These are phyloP conservation scores for Fraxinus nigra DNA, from an alignment of 305 asterid species.

Conservation along the genomic window DNA sequence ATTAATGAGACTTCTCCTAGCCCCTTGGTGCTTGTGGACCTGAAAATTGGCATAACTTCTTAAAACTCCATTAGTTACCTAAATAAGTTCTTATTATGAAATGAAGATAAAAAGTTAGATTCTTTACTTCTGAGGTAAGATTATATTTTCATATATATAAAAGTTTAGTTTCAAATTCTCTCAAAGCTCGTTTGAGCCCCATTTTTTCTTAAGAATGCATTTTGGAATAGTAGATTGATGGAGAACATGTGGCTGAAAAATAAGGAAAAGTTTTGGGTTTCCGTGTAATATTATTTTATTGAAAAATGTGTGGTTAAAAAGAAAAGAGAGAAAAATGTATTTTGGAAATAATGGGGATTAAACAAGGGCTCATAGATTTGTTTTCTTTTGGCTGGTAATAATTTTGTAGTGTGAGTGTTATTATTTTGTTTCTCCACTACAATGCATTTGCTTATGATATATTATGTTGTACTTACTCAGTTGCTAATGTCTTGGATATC, in stretches of 20 bases:
- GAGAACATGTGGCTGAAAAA: neutral
- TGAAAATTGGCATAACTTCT: neutral
- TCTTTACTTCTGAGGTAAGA: neutral
- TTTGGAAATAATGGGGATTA: neutral
- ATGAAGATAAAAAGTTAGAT: neutral
- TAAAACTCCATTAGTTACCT: neutral
- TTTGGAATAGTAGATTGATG: neutral
- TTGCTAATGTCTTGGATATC: conserved; percentile 5
- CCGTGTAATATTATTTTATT: neutral
- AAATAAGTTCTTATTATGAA: neutral
- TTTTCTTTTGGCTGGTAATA: neutral
- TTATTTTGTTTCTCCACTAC: neutral
- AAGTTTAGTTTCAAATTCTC: neutral
- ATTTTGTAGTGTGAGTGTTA: neutral
- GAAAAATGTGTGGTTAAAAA: neutral
- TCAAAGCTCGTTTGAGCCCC: neutral
- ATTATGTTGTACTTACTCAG: neutral
- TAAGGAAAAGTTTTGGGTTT: neutral
- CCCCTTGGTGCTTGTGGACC: neutral
- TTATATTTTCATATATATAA: neutral
- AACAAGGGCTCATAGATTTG: neutral
- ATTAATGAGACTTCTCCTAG: neutral
- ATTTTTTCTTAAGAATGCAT: neutral
- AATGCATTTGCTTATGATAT: neutral
- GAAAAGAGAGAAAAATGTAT: neutral